These are phyloP conservation scores for Saccharum hybrid DNA, from an alignment of 202 grass and related monocot genomes.

Conservation along the genomic window DNA sequence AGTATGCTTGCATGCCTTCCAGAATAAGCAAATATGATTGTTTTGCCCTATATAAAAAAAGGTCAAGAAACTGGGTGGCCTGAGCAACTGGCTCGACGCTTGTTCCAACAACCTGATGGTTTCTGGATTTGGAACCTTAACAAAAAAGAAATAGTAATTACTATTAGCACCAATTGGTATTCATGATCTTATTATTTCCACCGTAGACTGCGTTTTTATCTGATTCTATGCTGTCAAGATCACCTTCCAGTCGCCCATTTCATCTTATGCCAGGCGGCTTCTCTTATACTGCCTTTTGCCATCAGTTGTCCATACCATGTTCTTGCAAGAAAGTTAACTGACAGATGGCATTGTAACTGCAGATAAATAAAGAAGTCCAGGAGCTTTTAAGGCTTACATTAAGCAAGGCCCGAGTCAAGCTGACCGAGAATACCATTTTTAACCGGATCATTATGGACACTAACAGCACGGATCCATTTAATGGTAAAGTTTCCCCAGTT, in stretches of 20 bases:
- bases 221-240: background rate
- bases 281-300: background rate
- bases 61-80: background rate
- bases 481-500: constrained; percentile 60
- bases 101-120: background rate
- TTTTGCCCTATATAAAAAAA: constrained; percentile 19
- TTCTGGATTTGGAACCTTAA: background rate
- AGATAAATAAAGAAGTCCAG: constrained; percentile 87
- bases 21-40: background rate
- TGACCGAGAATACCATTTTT: constrained; percentile 81
- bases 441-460: constrained; percentile 69
- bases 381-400: constrained; percentile 83
- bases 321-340: constrained; percentile 28
- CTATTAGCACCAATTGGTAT: constrained; percentile 20
- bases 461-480: constrained; percentile 80
- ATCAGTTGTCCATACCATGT: constrained; percentile 12
- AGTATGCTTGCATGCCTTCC: constrained; percentile 2
- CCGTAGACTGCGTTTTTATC: background rate
- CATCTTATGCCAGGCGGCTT: constrained; percentile 27
- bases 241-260: background rate
- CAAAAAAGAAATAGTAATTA: background rate
- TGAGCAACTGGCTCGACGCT: constrained; percentile 5
- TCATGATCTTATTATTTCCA: constrained; percentile 24
- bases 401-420: constrained; percentile 68
- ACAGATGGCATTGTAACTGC: constrained; percentile 26